Base-by-base conservation (phyloP, 192 early-diverging fungal genomes). In the Piromyces finnis region DNA sequence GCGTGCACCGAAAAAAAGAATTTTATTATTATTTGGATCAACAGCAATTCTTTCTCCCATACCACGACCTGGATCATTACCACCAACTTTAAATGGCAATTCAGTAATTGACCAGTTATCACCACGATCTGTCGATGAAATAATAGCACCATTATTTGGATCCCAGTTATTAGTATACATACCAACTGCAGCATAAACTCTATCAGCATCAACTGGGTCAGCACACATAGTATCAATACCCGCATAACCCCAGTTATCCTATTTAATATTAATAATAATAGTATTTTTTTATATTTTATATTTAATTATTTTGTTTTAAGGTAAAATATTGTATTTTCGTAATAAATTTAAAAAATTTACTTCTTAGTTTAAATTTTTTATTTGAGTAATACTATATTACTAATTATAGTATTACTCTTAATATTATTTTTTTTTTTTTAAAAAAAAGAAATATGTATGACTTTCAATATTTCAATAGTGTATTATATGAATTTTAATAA, bases 121-220 rank as follows among this genome's bases (percentile, higher is more conserved):
- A 30, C 79, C 79, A 77, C 78, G 79, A 80, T 80, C 79, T 4
- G 32, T 78, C 22, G 36, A 77, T 77, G 37, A 78, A 79, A 35
- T 30, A 77, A 80, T 30, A 80, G 37, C 37, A 35, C 36, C 79
- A 78, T 80, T 80, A 18, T 35, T 30, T 30, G 79, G 79, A 22
- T 80, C 79, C 79, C 79, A 80, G 7, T 78, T 18, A 78, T 51
- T 51, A 77, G 79, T 77, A 26, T 80, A 80, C 29, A 51, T 80
- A 30, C 79, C 79, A 79, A 30, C 79, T 22, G 78, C 29, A 22
- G 29, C 29, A 78, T 80, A 80, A 78, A 80, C 79, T 35, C 79
- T 35, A 30, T 80, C 26, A 27, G 83, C 82, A 83, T 84, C 84
- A 3, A 84, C 83, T 28, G 82, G 82, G 28, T 83, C 82, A 3